phyloP scores from a whole-genome alignment of 2,329 filamentous ascomycete genomes.

The Diaporthe sp. region DNA sequence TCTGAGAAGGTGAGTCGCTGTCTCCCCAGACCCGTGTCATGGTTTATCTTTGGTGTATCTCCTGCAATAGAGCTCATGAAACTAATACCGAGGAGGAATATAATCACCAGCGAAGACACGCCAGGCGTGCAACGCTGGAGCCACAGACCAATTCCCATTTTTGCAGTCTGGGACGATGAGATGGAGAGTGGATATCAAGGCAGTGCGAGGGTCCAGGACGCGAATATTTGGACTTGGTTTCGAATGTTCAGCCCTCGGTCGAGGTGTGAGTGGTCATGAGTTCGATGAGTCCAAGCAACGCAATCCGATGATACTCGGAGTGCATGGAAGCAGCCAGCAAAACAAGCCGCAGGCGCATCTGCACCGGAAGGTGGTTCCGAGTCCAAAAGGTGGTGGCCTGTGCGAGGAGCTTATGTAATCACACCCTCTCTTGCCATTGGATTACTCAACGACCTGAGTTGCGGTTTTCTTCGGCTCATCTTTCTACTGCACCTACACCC shows the following conservation, averaged over 20 bases:
- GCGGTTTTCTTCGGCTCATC: too few species aligned
- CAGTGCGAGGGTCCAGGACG: background rate
- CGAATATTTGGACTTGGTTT: background rate
- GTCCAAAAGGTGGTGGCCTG: background rate
- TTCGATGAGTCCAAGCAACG: too few species aligned
- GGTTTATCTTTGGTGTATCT: background rate
- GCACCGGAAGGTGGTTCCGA: background rate
- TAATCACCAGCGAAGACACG: slow-evolving; percentile 6
- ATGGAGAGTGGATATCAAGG: background rate
- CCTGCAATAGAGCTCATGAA: too few species aligned
- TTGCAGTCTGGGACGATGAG: background rate
- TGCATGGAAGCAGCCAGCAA: background rate
- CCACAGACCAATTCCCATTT: slow-evolving; percentile 1
- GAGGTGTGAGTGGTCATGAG: background rate
- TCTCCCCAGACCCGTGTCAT: background rate
- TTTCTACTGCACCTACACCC: too few species aligned
- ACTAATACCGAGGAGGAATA: background rate
- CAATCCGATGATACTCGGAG: too few species aligned
- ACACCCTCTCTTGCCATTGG: too few species aligned
- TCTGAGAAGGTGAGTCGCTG: slow-evolving; percentile 7
- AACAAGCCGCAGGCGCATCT: background rate
- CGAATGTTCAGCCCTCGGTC: background rate
- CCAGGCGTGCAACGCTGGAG: slow-evolving; percentile 25
- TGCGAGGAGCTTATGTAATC: background rate
- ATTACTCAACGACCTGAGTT: too few species aligned